These are phyloP conservation scores for Cercophora scortea DNA, from an alignment of 495 filamentous ascomycete species.

Conservation along the genomic window DNA sequence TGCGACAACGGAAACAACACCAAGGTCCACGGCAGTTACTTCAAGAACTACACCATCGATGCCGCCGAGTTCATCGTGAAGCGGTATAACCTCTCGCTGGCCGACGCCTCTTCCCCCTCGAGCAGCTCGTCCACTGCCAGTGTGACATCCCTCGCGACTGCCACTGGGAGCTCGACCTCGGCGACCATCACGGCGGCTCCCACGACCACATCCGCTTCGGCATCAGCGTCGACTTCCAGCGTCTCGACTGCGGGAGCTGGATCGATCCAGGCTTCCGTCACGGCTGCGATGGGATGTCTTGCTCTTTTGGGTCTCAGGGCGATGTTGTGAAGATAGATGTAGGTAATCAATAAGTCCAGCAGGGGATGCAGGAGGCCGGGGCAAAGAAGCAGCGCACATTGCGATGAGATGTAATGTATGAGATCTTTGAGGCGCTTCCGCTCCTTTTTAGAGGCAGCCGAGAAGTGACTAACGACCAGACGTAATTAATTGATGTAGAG, in stretches of 20 bases:
- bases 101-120: too few species aligned
- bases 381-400: too few species aligned
- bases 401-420: too few species aligned
- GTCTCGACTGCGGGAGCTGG: background rate
- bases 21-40: background rate
- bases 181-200: background rate
- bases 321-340: background rate
- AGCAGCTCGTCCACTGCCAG: background rate
- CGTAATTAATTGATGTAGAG: too few species aligned
- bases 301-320: background rate
- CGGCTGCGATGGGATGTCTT: background rate
- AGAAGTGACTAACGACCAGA: too few species aligned
- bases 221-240: background rate
- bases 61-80: background rate
- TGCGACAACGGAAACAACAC: conserved; percentile 10
- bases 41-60: background rate
- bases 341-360: too few species aligned
- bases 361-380: too few species aligned
- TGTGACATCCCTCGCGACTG: background rate
- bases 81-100: background rate
- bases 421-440: too few species aligned
- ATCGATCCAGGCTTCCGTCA: background rate
- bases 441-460: too few species aligned
- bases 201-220: background rate
- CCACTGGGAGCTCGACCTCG: background rate